Evolutionary conservation across 169 alveolate species (phyloP), one percentile per base, ranked within the genome.

Genomic region (Plasmodium fragile): DNA sequence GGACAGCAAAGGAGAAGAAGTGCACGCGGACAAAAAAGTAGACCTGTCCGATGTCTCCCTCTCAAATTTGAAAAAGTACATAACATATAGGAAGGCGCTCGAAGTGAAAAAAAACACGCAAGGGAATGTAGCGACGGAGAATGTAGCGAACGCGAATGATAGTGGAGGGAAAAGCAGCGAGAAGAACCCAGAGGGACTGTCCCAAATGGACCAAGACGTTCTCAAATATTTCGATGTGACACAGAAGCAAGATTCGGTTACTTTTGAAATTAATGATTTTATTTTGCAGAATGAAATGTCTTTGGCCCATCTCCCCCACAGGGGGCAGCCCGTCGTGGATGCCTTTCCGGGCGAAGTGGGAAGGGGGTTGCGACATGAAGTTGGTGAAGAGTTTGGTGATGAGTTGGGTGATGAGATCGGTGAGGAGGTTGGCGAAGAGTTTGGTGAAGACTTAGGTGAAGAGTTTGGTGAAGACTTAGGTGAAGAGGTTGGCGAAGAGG

Each of bases 201-300:
- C 22, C 36, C 0, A 32, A 13, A 4, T 5, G 1, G 22, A 73
- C 28, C 32, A 65, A 7, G 81, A 77, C 52, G 81, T 87, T 16
- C 71, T 87, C 16, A 87, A 87, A 72, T 87, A 87, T 70, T 87
- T 87, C 65, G 93, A 87, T 25, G 52, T 87, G 43, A 77, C 89
- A 18, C 59, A 53, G 65, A 87, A 65, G 5, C 79, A 87, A 87
- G 71, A 87, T 65, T 87, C 85, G 18, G 69, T 87, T 10, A 39
- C n/a, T 5, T 87, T 87, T n/a, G 93, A 87, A 59, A 32, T 87
- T 39, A 78, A 78, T 18, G 77, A 77, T 8, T 43, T 55, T 55
- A 36, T 87, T 55, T 77, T 87, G 39, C 59, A 87, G 41, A 52
- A 75, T 36, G 78, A 85, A n/a, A 53, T 13, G 18, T 22, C 22